These are phyloP conservation scores for Nematocida sp. DNA, from an alignment of 371 early-diverging fungal species.

Conservation along the genomic window DNA sequence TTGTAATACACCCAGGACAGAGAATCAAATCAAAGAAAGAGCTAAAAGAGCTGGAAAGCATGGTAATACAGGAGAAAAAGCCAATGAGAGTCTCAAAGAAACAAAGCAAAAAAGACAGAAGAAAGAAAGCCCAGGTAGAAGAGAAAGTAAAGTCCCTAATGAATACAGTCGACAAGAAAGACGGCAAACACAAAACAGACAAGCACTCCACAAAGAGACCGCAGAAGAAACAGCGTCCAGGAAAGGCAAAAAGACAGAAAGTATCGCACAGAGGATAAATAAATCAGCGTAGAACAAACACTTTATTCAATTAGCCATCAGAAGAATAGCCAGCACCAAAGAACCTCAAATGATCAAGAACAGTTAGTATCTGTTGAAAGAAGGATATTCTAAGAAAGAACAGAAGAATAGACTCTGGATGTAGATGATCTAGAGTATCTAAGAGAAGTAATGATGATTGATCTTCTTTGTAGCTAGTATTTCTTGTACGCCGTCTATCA, in stretches of 20 bases:
- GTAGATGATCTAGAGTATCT: neutral
- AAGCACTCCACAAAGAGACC: neutral
- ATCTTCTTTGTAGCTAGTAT: constrained; percentile 99
- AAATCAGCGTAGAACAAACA: too few species aligned
- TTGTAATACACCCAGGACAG: constrained; percentile 33
- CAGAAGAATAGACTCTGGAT: neutral
- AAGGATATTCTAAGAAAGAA: too few species aligned
- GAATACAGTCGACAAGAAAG: neutral
- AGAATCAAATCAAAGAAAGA: constrained; percentile 48
- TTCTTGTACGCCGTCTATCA: constrained; percentile 97
- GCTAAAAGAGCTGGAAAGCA: constrained; percentile 39
- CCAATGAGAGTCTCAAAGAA: constrained; percentile 18
- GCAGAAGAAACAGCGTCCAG: constrained; percentile 4
- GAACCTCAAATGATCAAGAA: too few species aligned
- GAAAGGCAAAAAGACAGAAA: constrained; percentile 30
- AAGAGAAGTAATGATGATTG: constrained; percentile 65
- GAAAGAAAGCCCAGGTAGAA: constrained; percentile 43
- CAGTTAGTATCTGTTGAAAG: too few species aligned
- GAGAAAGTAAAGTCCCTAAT: constrained; percentile 6
- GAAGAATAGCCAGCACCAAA: too few species aligned
- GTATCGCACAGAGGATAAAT: constrained; percentile 3
- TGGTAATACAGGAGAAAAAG: constrained; percentile 10
- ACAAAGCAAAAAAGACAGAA: constrained; percentile 7
- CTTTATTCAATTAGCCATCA: neutral
- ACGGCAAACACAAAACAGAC: neutral